phyloP scores from a whole-genome alignment of 495 filamentous ascomycete genomes.

The Massariosphaeria phaeospora region DNA sequence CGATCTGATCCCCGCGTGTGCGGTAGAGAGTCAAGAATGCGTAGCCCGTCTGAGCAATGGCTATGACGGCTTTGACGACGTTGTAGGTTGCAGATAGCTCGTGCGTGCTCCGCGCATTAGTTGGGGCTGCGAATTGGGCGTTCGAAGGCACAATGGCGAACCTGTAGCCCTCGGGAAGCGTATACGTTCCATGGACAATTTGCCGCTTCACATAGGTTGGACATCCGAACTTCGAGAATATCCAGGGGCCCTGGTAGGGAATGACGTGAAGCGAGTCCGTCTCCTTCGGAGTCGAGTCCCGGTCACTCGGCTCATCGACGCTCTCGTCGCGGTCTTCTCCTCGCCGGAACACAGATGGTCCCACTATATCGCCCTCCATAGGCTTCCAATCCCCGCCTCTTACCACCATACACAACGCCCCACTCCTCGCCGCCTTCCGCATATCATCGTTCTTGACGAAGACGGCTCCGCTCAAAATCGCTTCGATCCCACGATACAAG shows the following conservation, averaged over 20 bases:
- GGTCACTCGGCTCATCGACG: too few species aligned
- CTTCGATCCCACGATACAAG: conserved; percentile 19
- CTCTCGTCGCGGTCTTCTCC: too few species aligned
- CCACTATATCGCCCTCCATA: conserved; percentile 1
- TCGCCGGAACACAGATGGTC: neutral
- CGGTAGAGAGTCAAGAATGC: conserved; percentile 24
- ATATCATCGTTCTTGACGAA: conserved; percentile 6
- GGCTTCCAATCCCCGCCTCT: conserved; percentile 15
- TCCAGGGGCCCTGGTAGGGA: conserved; percentile 10
- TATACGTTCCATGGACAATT: conserved; percentile 15
- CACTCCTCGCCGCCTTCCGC: conserved; percentile 18
- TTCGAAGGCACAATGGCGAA: conserved; percentile 8
- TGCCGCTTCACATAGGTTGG: conserved; percentile 12
- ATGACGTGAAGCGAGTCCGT: too few species aligned
- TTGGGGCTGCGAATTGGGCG: neutral
- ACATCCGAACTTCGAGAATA: conserved; percentile 6
- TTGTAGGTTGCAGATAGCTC: conserved; percentile 17
- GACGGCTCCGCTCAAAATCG: conserved; percentile 9
- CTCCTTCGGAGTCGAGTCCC: too few species aligned
- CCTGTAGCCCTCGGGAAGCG: conserved; percentile 8
- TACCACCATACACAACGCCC: conserved; percentile 27
- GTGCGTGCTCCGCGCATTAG: neutral
- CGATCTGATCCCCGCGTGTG: conserved; percentile 19
- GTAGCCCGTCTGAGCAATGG: conserved; percentile 17
- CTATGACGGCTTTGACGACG: conserved; percentile 6